Conservation (phyloP, 2,329 filamentous ascomycete genomes). For the Emericellopsis cladophorae region DNA sequence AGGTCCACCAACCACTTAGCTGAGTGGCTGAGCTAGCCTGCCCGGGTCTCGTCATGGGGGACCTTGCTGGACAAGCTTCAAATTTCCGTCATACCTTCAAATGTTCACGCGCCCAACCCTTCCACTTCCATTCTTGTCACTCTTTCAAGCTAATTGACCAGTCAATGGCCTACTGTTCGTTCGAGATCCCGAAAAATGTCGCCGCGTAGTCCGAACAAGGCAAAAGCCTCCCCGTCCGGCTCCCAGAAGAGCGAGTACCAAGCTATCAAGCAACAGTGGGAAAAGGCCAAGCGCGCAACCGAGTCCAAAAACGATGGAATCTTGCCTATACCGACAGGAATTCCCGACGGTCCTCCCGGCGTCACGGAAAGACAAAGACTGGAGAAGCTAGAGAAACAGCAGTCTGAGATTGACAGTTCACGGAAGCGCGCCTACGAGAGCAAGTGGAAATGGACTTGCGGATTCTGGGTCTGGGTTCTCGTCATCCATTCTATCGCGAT, state of each 20-base stretch:
- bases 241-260: conserved; percentile 30
- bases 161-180: no score
- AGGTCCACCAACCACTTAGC: no score
- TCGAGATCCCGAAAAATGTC: no score
- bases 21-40: no score
- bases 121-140: no score
- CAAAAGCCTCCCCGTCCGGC: no score
- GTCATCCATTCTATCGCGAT: conserved; percentile 69
- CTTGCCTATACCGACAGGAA: neutral
- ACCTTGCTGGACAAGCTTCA: no score
- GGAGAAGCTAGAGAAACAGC: conserved; percentile 28
- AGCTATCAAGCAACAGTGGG: conserved; percentile 39
- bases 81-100: no score
- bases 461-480: conserved; percentile 59
- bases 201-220: no score
- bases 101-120: no score
- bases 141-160: no score
- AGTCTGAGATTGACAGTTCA: conserved; percentile 31
- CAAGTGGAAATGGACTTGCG: conserved; percentile 45
- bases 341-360: conserved; percentile 4
- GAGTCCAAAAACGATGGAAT: conserved; percentile 8
- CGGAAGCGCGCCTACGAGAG: conserved; percentile 36
- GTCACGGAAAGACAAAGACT: conserved; percentile 18
- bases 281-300: conserved; percentile 36
- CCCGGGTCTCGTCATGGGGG: no score